A percentile compares a stretch with the other conserved stretches of the same genome.
These are phyloP conservation scores for Vitis rotundifolia DNA, from an alignment of 164 flowering plant species.

Conservation along the genomic window DNA sequence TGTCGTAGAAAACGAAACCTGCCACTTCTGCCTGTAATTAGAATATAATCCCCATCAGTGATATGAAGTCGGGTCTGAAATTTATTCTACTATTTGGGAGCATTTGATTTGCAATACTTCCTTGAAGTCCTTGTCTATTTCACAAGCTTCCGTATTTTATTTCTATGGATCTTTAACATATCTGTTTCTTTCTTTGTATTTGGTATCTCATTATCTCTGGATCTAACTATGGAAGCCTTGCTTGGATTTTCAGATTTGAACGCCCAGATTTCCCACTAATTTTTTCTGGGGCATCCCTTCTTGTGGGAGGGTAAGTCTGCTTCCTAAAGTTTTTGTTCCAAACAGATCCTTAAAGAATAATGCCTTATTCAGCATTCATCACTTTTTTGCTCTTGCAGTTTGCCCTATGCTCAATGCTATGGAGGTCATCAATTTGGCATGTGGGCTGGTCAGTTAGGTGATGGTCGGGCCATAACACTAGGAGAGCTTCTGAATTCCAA, in stretches of 20 bases:
- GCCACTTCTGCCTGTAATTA: too few species aligned
- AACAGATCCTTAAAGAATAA: neutral
- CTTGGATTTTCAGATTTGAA: constrained; percentile 63
- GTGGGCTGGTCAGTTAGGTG: constrained; percentile 99
- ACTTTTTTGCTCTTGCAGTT: constrained; percentile 33
- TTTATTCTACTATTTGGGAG: neutral
- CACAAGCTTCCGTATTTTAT: neutral
- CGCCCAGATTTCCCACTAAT: constrained; percentile 82
- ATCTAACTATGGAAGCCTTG: neutral
- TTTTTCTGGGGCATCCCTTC: constrained; percentile 80
- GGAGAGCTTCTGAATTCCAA: constrained; percentile 83
- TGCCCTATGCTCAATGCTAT: constrained; percentile 96
- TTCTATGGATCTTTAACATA: neutral
- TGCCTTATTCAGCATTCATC: neutral
- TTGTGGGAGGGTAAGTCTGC: constrained; percentile 82
- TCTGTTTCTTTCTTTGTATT: neutral
- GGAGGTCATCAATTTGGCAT: constrained; percentile 99
- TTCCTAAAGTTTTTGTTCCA: constrained; percentile 1
- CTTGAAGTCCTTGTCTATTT: neutral
- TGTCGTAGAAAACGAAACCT: too few species aligned
- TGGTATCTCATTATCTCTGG: neutral
- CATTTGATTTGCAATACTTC: neutral
- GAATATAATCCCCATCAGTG: too few species aligned
- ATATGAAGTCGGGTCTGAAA: too few species aligned
- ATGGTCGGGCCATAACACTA: constrained; percentile 95